Evolutionary conservation across 83 land plant genomes (phyloP).

Genomic region (Diphasiastrum complanatum): DNA sequence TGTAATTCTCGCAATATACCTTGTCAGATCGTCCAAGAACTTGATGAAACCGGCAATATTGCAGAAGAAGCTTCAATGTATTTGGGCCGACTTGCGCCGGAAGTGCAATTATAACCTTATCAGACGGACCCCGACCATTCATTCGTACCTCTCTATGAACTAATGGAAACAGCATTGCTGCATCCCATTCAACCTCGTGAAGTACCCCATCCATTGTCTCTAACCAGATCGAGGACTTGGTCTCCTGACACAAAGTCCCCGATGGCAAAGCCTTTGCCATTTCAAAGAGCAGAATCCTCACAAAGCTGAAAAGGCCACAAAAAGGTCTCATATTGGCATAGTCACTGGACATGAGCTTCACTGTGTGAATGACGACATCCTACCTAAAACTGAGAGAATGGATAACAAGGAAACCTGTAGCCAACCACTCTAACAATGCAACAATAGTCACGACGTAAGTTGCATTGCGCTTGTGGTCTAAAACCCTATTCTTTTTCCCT

Average conservation of each 20-base stretch:
- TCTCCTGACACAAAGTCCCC: background rate
- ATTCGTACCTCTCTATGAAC: constrained; percentile 7
- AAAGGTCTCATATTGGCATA: too few relatives aligned
- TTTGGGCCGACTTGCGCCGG: constrained; percentile 76
- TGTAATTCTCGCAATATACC: constrained; percentile 30
- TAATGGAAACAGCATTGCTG: constrained; percentile 13
- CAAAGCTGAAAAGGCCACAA: too few relatives aligned
- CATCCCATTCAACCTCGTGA: constrained; percentile 15
- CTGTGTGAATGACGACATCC: too few relatives aligned
- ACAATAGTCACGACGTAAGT: too few relatives aligned
- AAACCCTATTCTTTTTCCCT: too few relatives aligned
- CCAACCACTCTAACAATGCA: too few relatives aligned
- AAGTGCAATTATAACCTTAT: constrained; percentile 41
- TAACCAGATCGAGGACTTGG: constrained; percentile 4
- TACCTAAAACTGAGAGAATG: too few relatives aligned
- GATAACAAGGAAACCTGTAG: too few relatives aligned
- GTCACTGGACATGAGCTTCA: too few relatives aligned
- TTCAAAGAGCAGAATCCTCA: too few relatives aligned
- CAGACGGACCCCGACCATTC: constrained; percentile 1
- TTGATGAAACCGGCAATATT: constrained; percentile 97
- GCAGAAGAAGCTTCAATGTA: constrained; percentile 61
- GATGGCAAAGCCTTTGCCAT: background rate
- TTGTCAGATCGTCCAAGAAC: constrained; percentile 93
- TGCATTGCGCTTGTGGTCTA: too few relatives aligned
- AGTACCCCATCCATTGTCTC: constrained; percentile 12